A percentile compares a stretch with the other conserved stretches of the same genome.
Conservation (phyloP, 257 asterid species). For the Lycium ferocissimum region DNA sequence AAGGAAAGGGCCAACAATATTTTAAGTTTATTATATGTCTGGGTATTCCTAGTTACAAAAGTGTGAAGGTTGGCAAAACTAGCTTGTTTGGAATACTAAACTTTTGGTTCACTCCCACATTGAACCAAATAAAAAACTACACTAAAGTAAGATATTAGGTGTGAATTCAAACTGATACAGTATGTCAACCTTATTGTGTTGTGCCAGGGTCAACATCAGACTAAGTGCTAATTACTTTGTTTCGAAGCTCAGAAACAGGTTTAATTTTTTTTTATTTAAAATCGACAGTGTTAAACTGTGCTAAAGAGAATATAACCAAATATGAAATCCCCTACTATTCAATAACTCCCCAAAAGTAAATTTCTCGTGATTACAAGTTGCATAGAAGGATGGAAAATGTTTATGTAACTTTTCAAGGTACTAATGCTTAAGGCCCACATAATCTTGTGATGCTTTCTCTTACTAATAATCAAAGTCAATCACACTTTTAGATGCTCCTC, state of each 20-base stretch:
- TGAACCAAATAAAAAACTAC: conserved; percentile 2
- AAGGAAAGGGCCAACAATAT: conserved; percentile 16
- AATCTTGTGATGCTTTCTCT: neutral
- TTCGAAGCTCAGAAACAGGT: neutral
- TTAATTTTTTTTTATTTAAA: neutral
- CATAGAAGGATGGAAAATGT: neutral
- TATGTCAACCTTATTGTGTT: neutral
- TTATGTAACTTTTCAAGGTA: neutral
- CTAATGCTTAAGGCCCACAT: conserved; percentile 5
- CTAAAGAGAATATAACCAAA: neutral
- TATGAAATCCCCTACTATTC: neutral
- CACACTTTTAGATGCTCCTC: neutral
- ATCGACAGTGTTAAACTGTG: neutral
- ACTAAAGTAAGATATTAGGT: neutral
- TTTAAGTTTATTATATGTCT: neutral
- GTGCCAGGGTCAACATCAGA: neutral
- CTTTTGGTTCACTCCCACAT: conserved; percentile 17
- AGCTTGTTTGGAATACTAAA: conserved; percentile 3
- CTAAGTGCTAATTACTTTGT: conserved; percentile 1
- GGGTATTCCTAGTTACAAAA: conserved; percentile 14
- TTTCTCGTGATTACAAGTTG: neutral
- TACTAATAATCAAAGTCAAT: neutral
- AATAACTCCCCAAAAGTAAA: neutral
- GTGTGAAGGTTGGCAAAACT: neutral
- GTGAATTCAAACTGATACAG: neutral